These are phyloP conservation scores for Anethum foeniculum DNA, from an alignment of 140 eudicot genomes.

Conservation along the genomic window DNA sequence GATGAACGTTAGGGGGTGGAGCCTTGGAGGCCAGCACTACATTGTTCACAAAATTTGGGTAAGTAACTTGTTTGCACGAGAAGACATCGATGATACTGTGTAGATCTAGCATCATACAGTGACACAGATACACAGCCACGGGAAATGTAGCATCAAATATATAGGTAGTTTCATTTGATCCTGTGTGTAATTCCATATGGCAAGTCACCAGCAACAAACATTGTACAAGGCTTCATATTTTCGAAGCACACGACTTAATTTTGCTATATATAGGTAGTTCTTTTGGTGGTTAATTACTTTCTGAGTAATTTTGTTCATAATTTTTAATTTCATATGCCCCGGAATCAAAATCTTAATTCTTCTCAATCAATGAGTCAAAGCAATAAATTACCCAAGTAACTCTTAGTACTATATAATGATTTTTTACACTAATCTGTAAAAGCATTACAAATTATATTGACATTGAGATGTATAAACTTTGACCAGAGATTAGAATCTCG, in stretches of 20 bases:
- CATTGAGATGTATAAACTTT: too few relatives aligned
- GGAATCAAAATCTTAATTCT: too few relatives aligned
- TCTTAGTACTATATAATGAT: too few relatives aligned
- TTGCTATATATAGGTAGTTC: background rate
- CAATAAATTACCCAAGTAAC: too few relatives aligned
- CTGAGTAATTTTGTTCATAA: background rate
- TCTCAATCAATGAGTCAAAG: too few relatives aligned
- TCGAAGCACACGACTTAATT: background rate
- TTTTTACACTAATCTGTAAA: too few relatives aligned
- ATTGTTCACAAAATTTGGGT: background rate
- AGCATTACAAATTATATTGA: too few relatives aligned
- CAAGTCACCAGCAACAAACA: background rate
- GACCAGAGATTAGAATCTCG: too few relatives aligned
- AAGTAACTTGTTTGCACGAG: background rate
- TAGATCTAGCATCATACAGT: background rate
- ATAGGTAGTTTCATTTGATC: background rate
- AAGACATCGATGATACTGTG: background rate
- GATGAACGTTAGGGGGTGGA: slow-evolving; percentile 13
- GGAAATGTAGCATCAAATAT: slow-evolving; percentile 1
- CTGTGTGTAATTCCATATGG: background rate
- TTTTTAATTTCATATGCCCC: too few relatives aligned
- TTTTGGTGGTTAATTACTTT: background rate
- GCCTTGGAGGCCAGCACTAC: background rate
- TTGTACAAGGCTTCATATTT: background rate
- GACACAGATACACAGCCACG: background rate